Evolutionary conservation across 148 eudicot genomes (phyloP).

Genomic region (Nepenthes gracilis): DNA sequence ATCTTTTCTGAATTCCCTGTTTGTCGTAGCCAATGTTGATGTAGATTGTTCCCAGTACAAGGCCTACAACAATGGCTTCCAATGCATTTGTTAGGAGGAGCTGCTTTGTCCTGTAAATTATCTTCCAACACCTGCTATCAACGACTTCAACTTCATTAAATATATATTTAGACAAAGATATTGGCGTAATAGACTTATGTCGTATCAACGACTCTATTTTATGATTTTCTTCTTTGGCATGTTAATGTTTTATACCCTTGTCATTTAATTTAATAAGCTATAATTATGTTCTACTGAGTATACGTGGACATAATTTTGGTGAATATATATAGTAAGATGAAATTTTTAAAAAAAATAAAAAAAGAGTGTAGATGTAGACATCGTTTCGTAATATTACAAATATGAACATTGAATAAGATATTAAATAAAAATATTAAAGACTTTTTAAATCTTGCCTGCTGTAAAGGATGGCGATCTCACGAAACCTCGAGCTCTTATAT

Average conservation of each 20-base stretch:
- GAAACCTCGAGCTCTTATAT: slow-evolving; percentile 71
- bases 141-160: neutral
- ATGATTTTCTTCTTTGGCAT: too few relatives aligned
- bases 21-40: slow-evolving; percentile 67
- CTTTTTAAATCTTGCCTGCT: neutral
- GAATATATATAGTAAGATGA: too few relatives aligned
- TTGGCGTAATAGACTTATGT: neutral
- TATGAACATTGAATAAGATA: too few relatives aligned
- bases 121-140: slow-evolving; percentile 50
- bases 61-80: slow-evolving; percentile 72
- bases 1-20: slow-evolving; percentile 63
- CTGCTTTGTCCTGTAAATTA: slow-evolving; percentile 77
- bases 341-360: neutral
- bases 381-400: too few relatives aligned
- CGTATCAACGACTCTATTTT: neutral
- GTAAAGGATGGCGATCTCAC: slow-evolving; percentile 54
- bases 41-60: slow-evolving; percentile 83
- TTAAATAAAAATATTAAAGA: too few relatives aligned
- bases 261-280: too few relatives aligned
- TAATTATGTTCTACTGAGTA: neutral
- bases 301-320: neutral
- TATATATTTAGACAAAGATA: neutral
- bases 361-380: neutral
- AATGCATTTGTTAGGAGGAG: slow-evolving; percentile 65
- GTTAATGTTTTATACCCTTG: too few relatives aligned